Evolutionary conservation across 768 basidiomycete genomes (phyloP), one percentile per base, ranked within the genome.

Genomic region (Phanerochaete sordida): DNA sequence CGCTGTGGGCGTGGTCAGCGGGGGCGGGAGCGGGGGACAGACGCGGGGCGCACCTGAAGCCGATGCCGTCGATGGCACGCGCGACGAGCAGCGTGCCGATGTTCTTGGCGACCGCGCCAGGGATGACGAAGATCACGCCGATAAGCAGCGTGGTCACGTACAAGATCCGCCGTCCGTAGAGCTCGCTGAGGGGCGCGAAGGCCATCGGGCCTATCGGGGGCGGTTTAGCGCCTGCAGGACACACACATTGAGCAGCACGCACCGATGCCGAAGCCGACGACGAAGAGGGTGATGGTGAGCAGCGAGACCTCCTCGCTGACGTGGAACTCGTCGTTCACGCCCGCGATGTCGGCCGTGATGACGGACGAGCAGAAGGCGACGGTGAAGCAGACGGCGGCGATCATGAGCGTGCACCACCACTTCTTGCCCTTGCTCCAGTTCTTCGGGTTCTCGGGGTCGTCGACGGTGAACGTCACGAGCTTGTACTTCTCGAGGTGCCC

Each of bases 261-360:
- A 1, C 85, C 85, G n/a, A 85, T 75, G 59, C 80, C 82, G 61
- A 83, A 86, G 30, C 85, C 84, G 24, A 76, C 75, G 9, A 87
- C 79, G 66, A 86, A 87, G 11, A 87, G 75, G 2, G 85, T 81
- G 33, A 86, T 74, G 1, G 78, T 79, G 53, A 87, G 74, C 15
- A 74, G 76, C 12, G 73, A 81, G n/a, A 83, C 76, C 65, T 81
- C 83, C 30, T 72, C 28, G 12, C 78, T 77, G 65, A 86, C 74
- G 6, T 73, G 63, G 60, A 84, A 84, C 30, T 81, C 70, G 3
- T 72, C 57, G 59, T 71, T 71, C 19, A 87, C 64, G 16, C 74
- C 68, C 3, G 68, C 66, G 44, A 81, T 72, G 58, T 84, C 73
- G 11, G 80, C 77, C 15, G 83, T 76, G 1, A 55, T 44, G 9